A percentile compares a stretch with the other conserved stretches of the same genome.
Conservation (phyloP, 1,284 basidiomycete species). For the Mycena citricolor region DNA sequence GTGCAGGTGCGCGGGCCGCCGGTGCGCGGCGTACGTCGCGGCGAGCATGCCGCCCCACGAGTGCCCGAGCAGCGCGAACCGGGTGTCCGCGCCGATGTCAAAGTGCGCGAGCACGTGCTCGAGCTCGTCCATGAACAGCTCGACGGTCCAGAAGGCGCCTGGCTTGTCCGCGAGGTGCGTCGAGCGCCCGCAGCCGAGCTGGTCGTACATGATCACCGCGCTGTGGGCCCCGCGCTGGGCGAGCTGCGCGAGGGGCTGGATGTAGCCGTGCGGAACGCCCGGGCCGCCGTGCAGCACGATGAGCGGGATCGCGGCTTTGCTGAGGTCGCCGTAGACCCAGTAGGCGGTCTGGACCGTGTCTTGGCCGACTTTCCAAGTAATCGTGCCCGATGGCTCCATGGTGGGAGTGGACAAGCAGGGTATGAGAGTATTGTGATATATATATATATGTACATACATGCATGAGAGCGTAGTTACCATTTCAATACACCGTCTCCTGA, state of each 20-base stretch:
- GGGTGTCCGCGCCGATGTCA: conserved; percentile 38
- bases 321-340: conserved; percentile 37
- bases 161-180: conserved; percentile 40
- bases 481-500: too few species aligned
- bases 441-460: too few species aligned
- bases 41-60: conserved; percentile 48
- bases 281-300: conserved; percentile 44
- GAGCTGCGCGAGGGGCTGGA: conserved; percentile 38
- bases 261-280: conserved; percentile 42
- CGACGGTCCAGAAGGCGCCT: conserved; percentile 43
- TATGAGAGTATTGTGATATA: too few species aligned
- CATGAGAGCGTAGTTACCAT: too few species aligned
- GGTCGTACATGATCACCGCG: conserved; percentile 51
- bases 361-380: too few species aligned
- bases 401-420: too few species aligned
- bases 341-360: conserved; percentile 48
- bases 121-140: conserved; percentile 51
- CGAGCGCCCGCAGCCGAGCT: conserved; percentile 45
- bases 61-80: conserved; percentile 41
- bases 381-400: too few species aligned
- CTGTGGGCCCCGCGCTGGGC: conserved; percentile 19
- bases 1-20: conserved; percentile 35
- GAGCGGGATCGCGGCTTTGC: conserved; percentile 33
- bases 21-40: conserved; percentile 32
- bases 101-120: conserved; percentile 41